phyloP scores from a whole-genome alignment of 345 rosid genomes.

The Populus pruinosa region DNA sequence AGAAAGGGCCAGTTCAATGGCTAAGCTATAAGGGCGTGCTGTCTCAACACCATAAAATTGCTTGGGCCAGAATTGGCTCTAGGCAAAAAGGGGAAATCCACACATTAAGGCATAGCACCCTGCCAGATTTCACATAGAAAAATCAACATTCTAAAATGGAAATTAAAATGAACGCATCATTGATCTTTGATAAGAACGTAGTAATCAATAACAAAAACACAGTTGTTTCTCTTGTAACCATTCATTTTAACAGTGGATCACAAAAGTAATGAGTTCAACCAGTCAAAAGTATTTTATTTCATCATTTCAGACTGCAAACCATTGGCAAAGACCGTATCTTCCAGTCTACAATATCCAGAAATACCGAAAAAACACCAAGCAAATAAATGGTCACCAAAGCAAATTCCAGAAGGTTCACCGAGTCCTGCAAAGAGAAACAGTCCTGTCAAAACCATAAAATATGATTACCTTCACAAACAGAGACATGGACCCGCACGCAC shows the following conservation, averaged over 20 bases:
- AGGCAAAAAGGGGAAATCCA: neutral
- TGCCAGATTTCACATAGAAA: neutral
- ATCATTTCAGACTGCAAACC: conserved; percentile 8
- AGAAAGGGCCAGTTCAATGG: neutral
- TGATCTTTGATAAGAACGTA: neutral
- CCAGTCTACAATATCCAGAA: conserved; percentile 18
- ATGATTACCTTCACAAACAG: neutral
- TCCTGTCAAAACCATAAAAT: neutral
- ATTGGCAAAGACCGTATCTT: conserved; percentile 17
- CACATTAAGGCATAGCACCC: neutral
- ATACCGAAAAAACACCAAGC: conserved; percentile 9
- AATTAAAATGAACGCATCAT: neutral
- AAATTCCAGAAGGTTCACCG: conserved; percentile 8
- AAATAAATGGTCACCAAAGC: conserved; percentile 14
- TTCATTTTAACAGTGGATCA: conserved; percentile 1
- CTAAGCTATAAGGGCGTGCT: neutral
- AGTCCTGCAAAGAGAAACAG: conserved; percentile 22
- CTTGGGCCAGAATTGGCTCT: neutral
- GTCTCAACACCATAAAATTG: neutral
- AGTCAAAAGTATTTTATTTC: conserved; percentile 22
- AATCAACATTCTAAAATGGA: neutral
- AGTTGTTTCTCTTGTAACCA: neutral
- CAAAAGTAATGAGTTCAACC: neutral
- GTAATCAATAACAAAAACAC: neutral
- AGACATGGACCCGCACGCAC: neutral